Evolutionary conservation across 2,329 filamentous ascomycete genomes (phyloP).

Genomic region (Epichloe typhina): DNA sequence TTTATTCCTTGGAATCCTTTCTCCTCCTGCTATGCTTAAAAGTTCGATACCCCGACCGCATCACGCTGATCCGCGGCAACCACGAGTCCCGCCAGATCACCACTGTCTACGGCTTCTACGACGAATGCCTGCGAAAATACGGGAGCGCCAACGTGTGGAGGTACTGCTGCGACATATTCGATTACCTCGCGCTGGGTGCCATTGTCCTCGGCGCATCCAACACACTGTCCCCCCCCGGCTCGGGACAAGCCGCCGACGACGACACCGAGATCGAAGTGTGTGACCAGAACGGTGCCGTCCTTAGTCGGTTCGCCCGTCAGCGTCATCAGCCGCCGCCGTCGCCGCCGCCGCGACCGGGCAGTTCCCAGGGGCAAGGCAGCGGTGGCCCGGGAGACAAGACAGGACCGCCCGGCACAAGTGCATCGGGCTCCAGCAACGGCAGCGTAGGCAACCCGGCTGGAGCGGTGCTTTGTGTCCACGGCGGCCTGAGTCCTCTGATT

Average conservation of each 20-base stretch:
- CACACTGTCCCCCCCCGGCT: slow-evolving; percentile 30
- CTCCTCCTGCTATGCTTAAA: slow-evolving; percentile 90
- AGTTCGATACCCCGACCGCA: slow-evolving; percentile 92
- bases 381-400: slow-evolving; percentile 23
- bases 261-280: slow-evolving; percentile 90
- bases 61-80: slow-evolving; percentile 89
- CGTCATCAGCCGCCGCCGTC: slow-evolving; percentile 8
- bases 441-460: slow-evolving; percentile 57
- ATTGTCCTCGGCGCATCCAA: slow-evolving; percentile 79
- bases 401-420: slow-evolving; percentile 68
- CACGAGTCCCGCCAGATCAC: slow-evolving; percentile 96
- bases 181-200: slow-evolving; percentile 85
- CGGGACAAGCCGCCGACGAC: slow-evolving; percentile 40
- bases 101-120: slow-evolving; percentile 95
- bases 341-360: not conserved
- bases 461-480: slow-evolving; percentile 89
- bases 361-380: slow-evolving; percentile 7
- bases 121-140: slow-evolving; percentile 92
- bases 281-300: slow-evolving; percentile 68
- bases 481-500: slow-evolving; percentile 79
- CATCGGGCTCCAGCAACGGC: slow-evolving; percentile 54
- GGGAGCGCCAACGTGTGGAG: slow-evolving; percentile 94
- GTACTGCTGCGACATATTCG: slow-evolving; percentile 95
- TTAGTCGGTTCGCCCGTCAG: slow-evolving; percentile 54
- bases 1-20: slow-evolving; percentile 96